A percentile compares a stretch with the other conserved stretches of the same genome.
phyloP scores from a whole-genome alignment of 352 stramenopile genomes.

The Globisporangium yorkense region DNA sequence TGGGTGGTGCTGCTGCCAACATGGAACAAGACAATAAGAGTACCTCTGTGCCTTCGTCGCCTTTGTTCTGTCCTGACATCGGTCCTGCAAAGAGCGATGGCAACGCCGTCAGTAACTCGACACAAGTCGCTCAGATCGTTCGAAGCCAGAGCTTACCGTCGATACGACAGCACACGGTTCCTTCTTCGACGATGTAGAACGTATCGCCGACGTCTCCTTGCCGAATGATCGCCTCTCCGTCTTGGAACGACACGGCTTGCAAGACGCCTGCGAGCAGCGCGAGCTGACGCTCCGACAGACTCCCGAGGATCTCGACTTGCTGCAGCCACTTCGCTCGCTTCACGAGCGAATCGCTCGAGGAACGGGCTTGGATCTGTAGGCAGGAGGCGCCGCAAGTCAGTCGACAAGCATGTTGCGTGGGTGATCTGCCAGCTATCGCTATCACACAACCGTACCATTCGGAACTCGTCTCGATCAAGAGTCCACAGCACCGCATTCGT shows the following conservation, averaged over 20 bases:
- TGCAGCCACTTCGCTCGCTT: conserved; percentile 67
- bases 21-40: no score
- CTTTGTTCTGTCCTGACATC: not conserved
- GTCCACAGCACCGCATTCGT: conserved; percentile 87
- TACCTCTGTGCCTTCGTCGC: conserved; percentile 5
- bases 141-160: conserved; percentile 18
- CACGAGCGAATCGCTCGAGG: conserved; percentile 69
- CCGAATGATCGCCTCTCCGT: conserved; percentile 74
- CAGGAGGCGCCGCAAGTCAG: not conserved
- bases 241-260: conserved; percentile 53
- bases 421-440: not conserved
- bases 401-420: not conserved
- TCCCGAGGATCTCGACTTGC: conserved; percentile 67
- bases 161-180: conserved; percentile 53
- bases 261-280: conserved; percentile 59
- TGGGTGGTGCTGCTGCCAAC: no score
- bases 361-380: conserved; percentile 53
- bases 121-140: not conserved
- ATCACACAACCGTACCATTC: conserved; percentile 24
- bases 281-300: conserved; percentile 58
- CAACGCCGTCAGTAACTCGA: not conserved
- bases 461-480: conserved; percentile 86
- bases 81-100: not conserved
- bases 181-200: conserved; percentile 81
- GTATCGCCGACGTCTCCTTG: conserved; percentile 78